Evolutionary conservation across 2,329 filamentous ascomycete genomes (phyloP).

Genomic region (Penicillium sp.): DNA sequence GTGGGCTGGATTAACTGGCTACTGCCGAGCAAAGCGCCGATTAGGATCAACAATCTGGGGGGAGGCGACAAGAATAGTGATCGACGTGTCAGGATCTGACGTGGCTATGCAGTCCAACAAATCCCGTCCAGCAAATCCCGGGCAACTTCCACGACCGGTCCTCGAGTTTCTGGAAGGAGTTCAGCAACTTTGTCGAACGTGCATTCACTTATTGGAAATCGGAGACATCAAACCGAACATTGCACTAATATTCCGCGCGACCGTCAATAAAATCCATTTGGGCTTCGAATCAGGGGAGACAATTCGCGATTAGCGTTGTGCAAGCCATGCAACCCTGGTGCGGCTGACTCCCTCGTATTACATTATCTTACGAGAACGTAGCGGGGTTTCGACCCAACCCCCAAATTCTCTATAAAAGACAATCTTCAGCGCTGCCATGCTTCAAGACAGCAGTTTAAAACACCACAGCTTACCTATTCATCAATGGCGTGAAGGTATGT

Average conservation of each 20-base stretch:
- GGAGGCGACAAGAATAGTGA: neutral
- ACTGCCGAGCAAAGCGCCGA: neutral
- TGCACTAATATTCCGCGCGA: neutral
- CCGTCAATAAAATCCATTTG: neutral
- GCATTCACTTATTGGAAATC: neutral
- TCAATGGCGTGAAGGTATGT: neutral
- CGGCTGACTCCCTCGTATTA: neutral
- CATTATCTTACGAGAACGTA: neutral
- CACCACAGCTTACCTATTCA: neutral
- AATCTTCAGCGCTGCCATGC: neutral
- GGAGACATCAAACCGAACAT: neutral
- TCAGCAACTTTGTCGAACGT: neutral
- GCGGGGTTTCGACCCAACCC: neutral
- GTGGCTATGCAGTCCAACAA: neutral
- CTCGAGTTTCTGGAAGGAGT: neutral
- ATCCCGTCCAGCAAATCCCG: neutral
- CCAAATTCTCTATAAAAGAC: neutral
- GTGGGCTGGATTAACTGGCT: neutral
- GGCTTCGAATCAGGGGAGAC: neutral
- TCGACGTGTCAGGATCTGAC: neutral
- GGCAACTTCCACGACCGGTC: neutral
- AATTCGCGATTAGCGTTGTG: neutral
- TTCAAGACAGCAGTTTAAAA: neutral
- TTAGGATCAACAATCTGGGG: no score
- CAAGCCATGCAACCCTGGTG: neutral